Percentiles rank a stretch among this genome's conserved stretches.
These are phyloP conservation scores for Adansonia madagascariensis DNA, from an alignment of 441 rosid species.

Conservation along the genomic window DNA sequence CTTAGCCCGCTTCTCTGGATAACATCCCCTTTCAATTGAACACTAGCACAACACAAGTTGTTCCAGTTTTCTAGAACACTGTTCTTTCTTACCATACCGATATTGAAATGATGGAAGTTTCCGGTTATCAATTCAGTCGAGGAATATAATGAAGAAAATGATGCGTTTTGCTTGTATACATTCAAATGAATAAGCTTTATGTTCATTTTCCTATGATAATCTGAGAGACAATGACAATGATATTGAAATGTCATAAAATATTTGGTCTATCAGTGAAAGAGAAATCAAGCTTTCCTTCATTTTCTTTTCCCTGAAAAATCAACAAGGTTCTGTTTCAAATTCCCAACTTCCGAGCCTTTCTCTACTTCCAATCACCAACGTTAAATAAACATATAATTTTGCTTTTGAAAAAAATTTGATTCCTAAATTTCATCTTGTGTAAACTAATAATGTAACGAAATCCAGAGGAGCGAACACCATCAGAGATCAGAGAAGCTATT, in stretches of 20 bases:
- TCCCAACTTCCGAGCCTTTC: background rate
- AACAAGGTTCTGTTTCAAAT: background rate
- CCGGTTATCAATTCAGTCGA: background rate
- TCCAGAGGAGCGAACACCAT: slow-evolving; percentile 27
- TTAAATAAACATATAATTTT: background rate
- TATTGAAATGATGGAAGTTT: background rate
- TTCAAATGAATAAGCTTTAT: background rate
- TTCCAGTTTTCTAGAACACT: background rate
- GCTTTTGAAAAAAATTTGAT: background rate
- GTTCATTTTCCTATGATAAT: background rate
- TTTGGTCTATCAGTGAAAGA: background rate
- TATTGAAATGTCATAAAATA: background rate
- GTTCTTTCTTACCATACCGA: background rate
- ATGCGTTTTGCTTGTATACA: background rate
- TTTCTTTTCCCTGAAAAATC: background rate
- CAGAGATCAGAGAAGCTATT: slow-evolving; percentile 42
- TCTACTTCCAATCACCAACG: background rate
- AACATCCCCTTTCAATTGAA: too few species aligned
- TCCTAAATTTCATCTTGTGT: too few species aligned
- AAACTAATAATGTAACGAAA: background rate
- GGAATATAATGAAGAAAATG: background rate
- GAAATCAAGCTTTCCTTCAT: background rate
- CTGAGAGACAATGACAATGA: background rate
- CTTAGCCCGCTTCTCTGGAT: too few species aligned
- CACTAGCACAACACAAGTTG: background rate